Base-by-base conservation (phyloP, 1,284 basidiomycete species). In the Mycena citricolor region DNA sequence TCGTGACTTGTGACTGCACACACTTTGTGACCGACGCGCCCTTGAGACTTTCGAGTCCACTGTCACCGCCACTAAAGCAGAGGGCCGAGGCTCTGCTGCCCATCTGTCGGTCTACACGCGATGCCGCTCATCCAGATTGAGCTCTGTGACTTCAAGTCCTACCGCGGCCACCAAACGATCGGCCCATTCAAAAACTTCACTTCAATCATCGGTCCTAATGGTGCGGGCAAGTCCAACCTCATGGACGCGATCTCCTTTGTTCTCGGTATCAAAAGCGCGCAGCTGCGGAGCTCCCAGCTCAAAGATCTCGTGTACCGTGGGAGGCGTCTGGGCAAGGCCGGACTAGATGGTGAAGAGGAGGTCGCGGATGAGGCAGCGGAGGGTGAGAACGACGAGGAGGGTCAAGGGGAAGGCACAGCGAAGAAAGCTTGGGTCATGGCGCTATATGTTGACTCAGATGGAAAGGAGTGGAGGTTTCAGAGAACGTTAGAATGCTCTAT, bases 181-280 rank as follows among this genome's bases (percentile, higher is more conserved):
- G 93, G 93, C 0, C 94, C 94, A 4, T 95, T 97, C 71, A 81
- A 78, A 62, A 83, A 87, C 57, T 99, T 99, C 67, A 95, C 93
- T 0, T 94, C 92, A 13, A 81, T 98, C 55, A 98, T 97, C 57
- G 97, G 97, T 19, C 95, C 97, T 32, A 99, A 99, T 85, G 97
- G 97, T 46, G 94, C 94, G 4, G 97, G 97, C 54, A 99, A 99
- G 65, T 95, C 92, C 25, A 99, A 99, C 64, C 81, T 99, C 52
- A 99, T 99, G 97, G 97, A 99, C 64, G 97, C 97, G 44, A 97
- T 99, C 56, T 99, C 97, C 3, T 99, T 99, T 63, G 97, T 99
- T 5, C 83, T 99, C 8, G 95, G 97, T 23, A 89, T 99, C 35
- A 93, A 94, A 70, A 93, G 90, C 44, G 87, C 86, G 1, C 93